phyloP scores from a whole-genome alignment of 768 basidiomycete species.

The Aureoboletus auriporus region DNA sequence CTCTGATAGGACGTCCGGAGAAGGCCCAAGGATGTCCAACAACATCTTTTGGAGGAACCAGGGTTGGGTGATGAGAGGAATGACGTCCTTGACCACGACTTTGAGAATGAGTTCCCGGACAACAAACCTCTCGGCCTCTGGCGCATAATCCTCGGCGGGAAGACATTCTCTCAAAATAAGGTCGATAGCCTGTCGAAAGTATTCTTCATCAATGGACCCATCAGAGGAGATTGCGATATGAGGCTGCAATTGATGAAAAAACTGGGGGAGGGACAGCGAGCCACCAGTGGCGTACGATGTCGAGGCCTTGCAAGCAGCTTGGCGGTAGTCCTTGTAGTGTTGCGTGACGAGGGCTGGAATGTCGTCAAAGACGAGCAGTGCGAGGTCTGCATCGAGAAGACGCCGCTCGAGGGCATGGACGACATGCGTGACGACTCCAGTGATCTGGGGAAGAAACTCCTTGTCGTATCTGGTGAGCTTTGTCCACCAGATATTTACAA shows the following conservation, averaged over 20 bases:
- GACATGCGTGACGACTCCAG: constrained; percentile 53
- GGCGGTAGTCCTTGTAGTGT: constrained; percentile 77
- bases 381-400: constrained; percentile 49
- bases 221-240: constrained; percentile 75
- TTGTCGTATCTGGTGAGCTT: constrained; percentile 81
- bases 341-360: constrained; percentile 65
- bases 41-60: constrained; percentile 84
- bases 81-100: constrained; percentile 61
- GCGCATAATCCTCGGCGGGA: constrained; percentile 72
- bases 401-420: constrained; percentile 60
- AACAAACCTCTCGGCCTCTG: constrained; percentile 72
- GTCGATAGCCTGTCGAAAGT: constrained; percentile 77
- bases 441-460: constrained; percentile 72
- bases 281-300: constrained; percentile 72
- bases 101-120: constrained; percentile 81
- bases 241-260: constrained; percentile 81
- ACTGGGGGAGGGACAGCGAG: constrained; percentile 53
- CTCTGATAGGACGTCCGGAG: constrained; percentile 21
- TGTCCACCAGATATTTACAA: constrained; percentile 83
- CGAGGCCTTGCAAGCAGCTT: constrained; percentile 54
- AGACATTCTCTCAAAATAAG: constrained; percentile 69
- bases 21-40: constrained; percentile 59
- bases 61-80: constrained; percentile 73
- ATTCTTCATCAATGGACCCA: constrained; percentile 66
- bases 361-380: constrained; percentile 57